A percentile compares a stretch with the other conserved stretches of the same genome.
Conservation (phyloP, 306 rosid species). For the Prunus padus region DNA sequence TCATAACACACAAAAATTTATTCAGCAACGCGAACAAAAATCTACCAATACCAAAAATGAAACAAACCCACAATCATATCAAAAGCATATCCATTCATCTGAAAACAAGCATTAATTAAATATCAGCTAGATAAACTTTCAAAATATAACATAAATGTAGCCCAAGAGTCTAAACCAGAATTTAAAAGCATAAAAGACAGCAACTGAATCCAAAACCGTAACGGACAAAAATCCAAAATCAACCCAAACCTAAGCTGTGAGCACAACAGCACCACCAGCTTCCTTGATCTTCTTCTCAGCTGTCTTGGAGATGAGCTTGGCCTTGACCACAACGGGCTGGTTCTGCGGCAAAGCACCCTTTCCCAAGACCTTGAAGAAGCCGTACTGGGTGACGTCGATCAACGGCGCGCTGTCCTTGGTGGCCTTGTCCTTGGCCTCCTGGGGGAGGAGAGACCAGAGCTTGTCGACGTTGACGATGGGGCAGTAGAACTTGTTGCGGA, state of each 20-base stretch:
- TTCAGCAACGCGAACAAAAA: neutral
- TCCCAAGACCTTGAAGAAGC: slow-evolving; percentile 72
- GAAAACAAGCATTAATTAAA: neutral
- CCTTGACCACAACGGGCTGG: slow-evolving; percentile 73
- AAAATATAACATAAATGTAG: slow-evolving; percentile 6
- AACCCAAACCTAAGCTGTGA: slow-evolving; percentile 68
- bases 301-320: slow-evolving; percentile 70
- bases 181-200: neutral
- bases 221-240: neutral
- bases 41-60: neutral
- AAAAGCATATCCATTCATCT: neutral
- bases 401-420: slow-evolving; percentile 57
- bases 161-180: neutral
- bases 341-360: slow-evolving; percentile 61
- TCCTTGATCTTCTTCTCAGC: slow-evolving; percentile 95
- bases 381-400: slow-evolving; percentile 66
- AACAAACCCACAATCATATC: neutral
- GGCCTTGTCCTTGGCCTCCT: slow-evolving; percentile 70
- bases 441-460: slow-evolving; percentile 69
- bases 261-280: slow-evolving; percentile 80
- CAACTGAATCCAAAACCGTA: slow-evolving; percentile 4
- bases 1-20: neutral
- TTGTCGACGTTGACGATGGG: slow-evolving; percentile 83
- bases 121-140: neutral
- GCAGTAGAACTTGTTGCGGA: slow-evolving; percentile 67